Evolutionary conservation across 2,329 filamentous ascomycete species (phyloP).

Genomic region (Fusarium liriodendri): DNA sequence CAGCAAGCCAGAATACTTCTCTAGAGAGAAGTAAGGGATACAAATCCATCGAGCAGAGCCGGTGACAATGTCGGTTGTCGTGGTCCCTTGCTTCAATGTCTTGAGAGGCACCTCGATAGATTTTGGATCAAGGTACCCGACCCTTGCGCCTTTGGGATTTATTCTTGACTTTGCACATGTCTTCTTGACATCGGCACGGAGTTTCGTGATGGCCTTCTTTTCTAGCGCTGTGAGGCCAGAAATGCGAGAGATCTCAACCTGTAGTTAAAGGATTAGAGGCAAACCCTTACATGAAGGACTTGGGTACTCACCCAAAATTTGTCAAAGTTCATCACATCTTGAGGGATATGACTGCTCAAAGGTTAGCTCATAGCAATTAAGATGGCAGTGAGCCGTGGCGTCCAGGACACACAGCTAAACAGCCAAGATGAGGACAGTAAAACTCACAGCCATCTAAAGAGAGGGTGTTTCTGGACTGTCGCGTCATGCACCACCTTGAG

Average conservation of each 20-base stretch:
- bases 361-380: conserved; percentile 22
- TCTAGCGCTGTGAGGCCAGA: conserved; percentile 49
- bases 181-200: conserved; percentile 53
- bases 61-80: conserved; percentile 11
- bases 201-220: conserved; percentile 48
- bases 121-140: conserved; percentile 56
- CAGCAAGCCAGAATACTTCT: conserved; percentile 55
- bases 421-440: too few relatives aligned
- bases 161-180: conserved; percentile 51
- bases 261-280: background rate
- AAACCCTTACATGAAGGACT: background rate
- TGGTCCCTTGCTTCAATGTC: conserved; percentile 32
- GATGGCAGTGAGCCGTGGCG: too few relatives aligned
- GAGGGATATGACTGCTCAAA: conserved; percentile 49
- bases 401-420: too few relatives aligned
- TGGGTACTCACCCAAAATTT: conserved; percentile 51
- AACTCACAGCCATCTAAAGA: conserved; percentile 57
- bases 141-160: conserved; percentile 52
- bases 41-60: conserved; percentile 54
- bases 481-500: conserved; percentile 51
- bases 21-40: conserved; percentile 60
- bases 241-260: conserved; percentile 51
- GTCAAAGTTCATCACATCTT: conserved; percentile 56
- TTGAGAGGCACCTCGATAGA: conserved; percentile 52
- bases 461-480: conserved; percentile 45